These are phyloP conservation scores for Flaveria trinervia DNA, from an alignment of 129 eudicot genomes.

Conservation along the genomic window DNA sequence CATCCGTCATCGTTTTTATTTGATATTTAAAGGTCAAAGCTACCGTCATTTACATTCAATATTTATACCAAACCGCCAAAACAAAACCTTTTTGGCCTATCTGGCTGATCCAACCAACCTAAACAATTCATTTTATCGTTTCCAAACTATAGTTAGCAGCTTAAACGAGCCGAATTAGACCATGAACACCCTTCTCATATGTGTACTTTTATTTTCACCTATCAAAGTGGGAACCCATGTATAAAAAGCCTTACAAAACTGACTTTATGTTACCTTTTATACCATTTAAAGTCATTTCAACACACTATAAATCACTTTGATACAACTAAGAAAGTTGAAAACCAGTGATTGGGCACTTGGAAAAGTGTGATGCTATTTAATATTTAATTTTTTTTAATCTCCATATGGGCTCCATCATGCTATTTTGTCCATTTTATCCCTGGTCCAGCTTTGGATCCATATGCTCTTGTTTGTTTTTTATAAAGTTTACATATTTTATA, in stretches of 20 bases:
- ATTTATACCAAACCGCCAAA: not conserved
- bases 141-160: not conserved
- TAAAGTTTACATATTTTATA: constrained; percentile 2
- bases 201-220: not conserved
- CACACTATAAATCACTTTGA: constrained; percentile 19
- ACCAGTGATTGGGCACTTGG: constrained; percentile 15
- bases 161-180: not conserved
- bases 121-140: not conserved
- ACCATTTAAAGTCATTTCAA: constrained; percentile 10
- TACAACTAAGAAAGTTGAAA: constrained; percentile 19
- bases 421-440: constrained; percentile 13
- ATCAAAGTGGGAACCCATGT: not conserved
- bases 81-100: not conserved
- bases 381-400: not conserved
- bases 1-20: not conserved
- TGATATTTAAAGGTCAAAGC: constrained; percentile 21
- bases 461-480: constrained; percentile 21
- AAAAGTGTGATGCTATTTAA: constrained; percentile 19
- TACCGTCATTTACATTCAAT: not conserved
- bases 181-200: not conserved
- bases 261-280: constrained; percentile 7
- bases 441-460: constrained; percentile 30
- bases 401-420: constrained; percentile 32
- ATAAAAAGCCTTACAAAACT: not conserved
- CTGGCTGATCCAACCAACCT: not conserved